A percentile compares a stretch with the other conserved stretches of the same genome.
These are phyloP conservation scores for Mitragyna speciosa DNA, from an alignment of 257 asterid genomes.

Conservation along the genomic window DNA sequence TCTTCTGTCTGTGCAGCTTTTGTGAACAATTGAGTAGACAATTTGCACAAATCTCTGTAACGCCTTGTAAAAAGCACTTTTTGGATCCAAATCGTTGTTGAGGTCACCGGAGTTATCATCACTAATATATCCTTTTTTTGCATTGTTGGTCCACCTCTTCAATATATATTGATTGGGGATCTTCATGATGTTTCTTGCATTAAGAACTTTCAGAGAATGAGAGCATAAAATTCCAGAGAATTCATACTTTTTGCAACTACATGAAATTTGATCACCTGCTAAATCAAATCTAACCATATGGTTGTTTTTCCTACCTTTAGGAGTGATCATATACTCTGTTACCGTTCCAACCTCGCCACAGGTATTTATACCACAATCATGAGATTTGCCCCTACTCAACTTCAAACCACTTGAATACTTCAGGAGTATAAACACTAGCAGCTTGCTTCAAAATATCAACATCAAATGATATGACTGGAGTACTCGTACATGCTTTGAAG, in stretches of 20 bases:
- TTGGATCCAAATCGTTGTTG: not conserved
- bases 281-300: not conserved
- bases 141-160: not conserved
- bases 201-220: not conserved
- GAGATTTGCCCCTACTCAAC: too few relatives aligned
- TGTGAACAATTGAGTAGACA: not conserved
- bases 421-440: too few relatives aligned
- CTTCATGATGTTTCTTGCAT: too few relatives aligned
- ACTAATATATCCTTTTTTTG: not conserved
- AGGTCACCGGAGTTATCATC: not conserved
- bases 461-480: not conserved
- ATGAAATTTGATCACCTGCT: not conserved
- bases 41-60: not conserved
- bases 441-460: too few relatives aligned
- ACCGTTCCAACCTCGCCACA: too few relatives aligned
- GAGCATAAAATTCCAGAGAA: not conserved
- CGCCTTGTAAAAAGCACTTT: not conserved
- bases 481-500: not conserved
- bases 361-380: too few relatives aligned
- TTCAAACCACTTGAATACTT: too few relatives aligned
- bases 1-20: not conserved
- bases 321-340: too few relatives aligned
- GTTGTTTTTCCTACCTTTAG: too few relatives aligned
- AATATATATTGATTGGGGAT: not conserved
- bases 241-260: conserved; percentile 4